Evolutionary conservation across 2,329 filamentous ascomycete species (phyloP), one percentile per base, ranked within the genome.

Genomic region (Lecanicillium sp.): DNA sequence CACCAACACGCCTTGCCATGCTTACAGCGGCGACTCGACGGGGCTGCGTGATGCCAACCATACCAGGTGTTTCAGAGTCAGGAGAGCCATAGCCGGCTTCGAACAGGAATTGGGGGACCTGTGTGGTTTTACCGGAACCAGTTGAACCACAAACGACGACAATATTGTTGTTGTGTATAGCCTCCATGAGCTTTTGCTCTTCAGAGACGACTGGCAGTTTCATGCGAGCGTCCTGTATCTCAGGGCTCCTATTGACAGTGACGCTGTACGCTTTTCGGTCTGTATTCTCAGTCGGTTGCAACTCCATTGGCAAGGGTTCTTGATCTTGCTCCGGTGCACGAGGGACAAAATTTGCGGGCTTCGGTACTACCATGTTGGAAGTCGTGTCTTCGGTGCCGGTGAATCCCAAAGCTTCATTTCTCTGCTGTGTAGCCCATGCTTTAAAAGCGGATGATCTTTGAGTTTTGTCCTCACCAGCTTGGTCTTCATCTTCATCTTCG

Each of bases 131-230:
- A 57, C 92, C 92, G 45, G 88, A 95, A 60, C 92, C 92, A 25
- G 94, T 98, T 12, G 88, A 83, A 60, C 92, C 92, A 64, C 90
- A 95, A 7, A 98, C 78, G 9, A 98, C 83, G 2, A 95, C 85
- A 4, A 87, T 80, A 37, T 90, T 76, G 56, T 95, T 84, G 55
- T 90, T 90, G 60, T 95, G 83, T 35, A 98, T 87, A 1, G 89
- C 88, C 61, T 98, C 92, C 89, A 98, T 96, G 20, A 98, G 89
- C 52, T 83, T 88, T 56, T 98, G 92, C 59, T 98, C 92, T 58
- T 96, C 89, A 2, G 85, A 85, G 2, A 96, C 87, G 1, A 98
- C 85, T 0, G 92, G 92, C 13, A 98, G 71, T 40, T 84, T 78
- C 33, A 94, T 60, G 11, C 92, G 79, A 9, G 81, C 77, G 34